Percentiles rank a stretch among this genome's conserved stretches.
phyloP scores from a whole-genome alignment of 2,329 filamentous ascomycete genomes.

The Claviceps digitariae region DNA sequence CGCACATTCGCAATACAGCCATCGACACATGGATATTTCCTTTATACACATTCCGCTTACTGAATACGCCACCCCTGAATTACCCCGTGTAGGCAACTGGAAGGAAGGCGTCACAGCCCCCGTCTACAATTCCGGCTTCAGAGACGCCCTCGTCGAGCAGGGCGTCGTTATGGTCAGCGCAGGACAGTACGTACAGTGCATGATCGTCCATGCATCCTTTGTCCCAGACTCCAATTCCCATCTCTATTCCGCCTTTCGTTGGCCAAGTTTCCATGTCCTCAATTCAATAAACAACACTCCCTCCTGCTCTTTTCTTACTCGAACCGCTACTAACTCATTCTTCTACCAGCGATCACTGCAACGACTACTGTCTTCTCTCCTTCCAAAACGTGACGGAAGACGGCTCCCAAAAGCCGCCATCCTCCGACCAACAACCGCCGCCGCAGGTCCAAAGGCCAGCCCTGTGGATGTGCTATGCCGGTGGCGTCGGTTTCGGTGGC shows the following conservation, averaged over 20 bases:
- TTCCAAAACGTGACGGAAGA: conserved; percentile 17
- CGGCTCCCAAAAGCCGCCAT: not conserved
- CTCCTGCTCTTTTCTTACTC: not conserved
- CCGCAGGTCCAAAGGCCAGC: conserved; percentile 35
- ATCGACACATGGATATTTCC: conserved; percentile 87
- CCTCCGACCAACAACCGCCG: conserved; percentile 3
- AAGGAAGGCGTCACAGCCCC: conserved; percentile 79
- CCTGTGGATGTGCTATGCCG: conserved; percentile 97
- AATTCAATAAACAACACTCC: not conserved
- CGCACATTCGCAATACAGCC: conserved; percentile 70
- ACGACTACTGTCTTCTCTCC: conserved; percentile 83
- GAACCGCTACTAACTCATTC: not conserved
- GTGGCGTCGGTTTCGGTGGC: conserved; percentile 82
- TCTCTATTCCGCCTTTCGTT: not conserved
- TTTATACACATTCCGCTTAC: conserved; percentile 97
- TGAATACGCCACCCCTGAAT: conserved; percentile 57
- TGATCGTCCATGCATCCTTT: not conserved
- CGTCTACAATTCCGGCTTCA: conserved; percentile 82
- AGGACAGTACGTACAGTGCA: conserved; percentile 57
- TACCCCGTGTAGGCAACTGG: conserved; percentile 54
- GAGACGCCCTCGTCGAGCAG: conserved; percentile 74
- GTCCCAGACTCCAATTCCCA: too few species aligned
- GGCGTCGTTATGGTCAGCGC: conserved; percentile 79
- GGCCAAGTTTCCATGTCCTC: not conserved
- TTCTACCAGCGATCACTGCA: conserved; percentile 67